These are phyloP conservation scores for Beauveria asiatica DNA, from an alignment of 2,329 filamentous ascomycete species.

Conservation along the genomic window DNA sequence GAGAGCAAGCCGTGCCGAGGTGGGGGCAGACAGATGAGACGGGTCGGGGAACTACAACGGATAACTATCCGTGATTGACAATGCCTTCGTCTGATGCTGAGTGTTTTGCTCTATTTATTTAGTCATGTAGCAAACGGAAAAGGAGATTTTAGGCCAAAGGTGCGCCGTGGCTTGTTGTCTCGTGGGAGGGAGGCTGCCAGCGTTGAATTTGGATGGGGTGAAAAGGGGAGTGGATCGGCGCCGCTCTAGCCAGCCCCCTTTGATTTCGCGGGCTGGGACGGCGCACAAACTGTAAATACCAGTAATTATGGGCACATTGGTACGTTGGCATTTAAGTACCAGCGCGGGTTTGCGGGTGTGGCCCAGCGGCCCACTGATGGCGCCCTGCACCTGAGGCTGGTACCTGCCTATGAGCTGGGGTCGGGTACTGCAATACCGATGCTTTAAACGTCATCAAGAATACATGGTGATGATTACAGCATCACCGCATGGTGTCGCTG, in stretches of 20 bases:
- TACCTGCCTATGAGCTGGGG: background rate
- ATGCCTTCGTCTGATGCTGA: background rate
- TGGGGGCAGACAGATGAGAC: background rate
- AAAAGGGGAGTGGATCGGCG: background rate
- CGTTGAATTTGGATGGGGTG: background rate
- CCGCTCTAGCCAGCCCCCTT: no score
- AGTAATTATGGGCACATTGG: background rate
- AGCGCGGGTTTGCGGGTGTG: background rate
- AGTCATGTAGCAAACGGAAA: background rate
- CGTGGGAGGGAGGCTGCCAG: background rate
- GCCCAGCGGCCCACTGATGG: background rate
- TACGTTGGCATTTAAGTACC: background rate
- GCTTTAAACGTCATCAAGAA: background rate
- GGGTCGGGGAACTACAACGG: background rate
- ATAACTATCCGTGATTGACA: background rate
- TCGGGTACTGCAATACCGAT: background rate
- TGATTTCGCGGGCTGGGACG: background rate
- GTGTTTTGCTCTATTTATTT: no score
- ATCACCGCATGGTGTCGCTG: background rate
- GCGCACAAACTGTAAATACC: background rate
- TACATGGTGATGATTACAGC: background rate
- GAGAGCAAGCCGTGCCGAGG: background rate
- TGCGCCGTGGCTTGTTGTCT: background rate
- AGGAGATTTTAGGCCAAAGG: background rate
- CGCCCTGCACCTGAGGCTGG: background rate